A percentile compares a stretch with the other conserved stretches of the same genome.
These are phyloP conservation scores for Phoma herbarum DNA, from an alignment of 2,329 filamentous ascomycete genomes.

Conservation along the genomic window DNA sequence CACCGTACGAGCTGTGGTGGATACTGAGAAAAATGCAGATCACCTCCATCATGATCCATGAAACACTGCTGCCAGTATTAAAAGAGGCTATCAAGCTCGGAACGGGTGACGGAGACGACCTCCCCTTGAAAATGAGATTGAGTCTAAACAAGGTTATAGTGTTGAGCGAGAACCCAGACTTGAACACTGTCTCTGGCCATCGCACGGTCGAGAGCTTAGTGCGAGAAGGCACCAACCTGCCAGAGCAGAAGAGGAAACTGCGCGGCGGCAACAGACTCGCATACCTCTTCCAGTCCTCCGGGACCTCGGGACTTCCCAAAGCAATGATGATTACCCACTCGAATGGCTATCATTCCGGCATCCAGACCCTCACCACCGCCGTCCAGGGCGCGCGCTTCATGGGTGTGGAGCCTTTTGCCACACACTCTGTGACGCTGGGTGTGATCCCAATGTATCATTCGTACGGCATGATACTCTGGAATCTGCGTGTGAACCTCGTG, in stretches of 20 bases:
- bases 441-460: constrained; percentile 47
- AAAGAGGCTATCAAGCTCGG: constrained; percentile 38
- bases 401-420: constrained; percentile 34
- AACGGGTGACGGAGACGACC: constrained; percentile 32
- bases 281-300: constrained; percentile 43
- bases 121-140: constrained; percentile 33
- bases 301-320: constrained; percentile 45
- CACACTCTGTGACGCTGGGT: constrained; percentile 27
- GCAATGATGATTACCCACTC: constrained; percentile 47
- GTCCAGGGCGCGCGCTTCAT: constrained; percentile 33
- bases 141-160: constrained; percentile 38
- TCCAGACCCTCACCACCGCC: constrained; percentile 38
- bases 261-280: constrained; percentile 38
- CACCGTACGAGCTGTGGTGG: constrained; percentile 46
- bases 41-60: constrained; percentile 40
- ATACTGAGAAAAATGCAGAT: constrained; percentile 46
- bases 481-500: constrained; percentile 38
- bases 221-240: constrained; percentile 27
- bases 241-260: constrained; percentile 32
- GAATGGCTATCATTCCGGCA: constrained; percentile 38
- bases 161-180: constrained; percentile 33
- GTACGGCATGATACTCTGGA: constrained; percentile 46
- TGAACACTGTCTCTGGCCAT: constrained; percentile 31
- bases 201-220: constrained; percentile 40
- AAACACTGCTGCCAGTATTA: constrained; percentile 38